A percentile compares a stretch with the other conserved stretches of the same genome.
Conservation (phyloP, 495 filamentous ascomycete genomes). For the Paragyromitra xinjiangensis region DNA sequence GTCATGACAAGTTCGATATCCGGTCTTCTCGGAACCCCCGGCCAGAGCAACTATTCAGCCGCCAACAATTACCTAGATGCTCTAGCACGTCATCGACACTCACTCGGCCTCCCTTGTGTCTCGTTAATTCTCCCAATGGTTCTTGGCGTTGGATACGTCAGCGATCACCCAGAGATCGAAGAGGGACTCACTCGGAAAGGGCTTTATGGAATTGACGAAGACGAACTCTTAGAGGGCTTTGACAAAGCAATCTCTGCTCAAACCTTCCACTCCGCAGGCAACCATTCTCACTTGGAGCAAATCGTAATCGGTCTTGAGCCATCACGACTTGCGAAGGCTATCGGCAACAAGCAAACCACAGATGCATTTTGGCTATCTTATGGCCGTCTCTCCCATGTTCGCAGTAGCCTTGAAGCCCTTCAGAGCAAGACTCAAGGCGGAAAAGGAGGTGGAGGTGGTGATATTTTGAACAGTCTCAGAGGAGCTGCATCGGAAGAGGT, state of each 20-base stretch:
- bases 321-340: constrained; percentile 9
- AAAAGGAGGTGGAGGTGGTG: background rate
- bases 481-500: background rate
- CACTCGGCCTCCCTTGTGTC: constrained; percentile 62
- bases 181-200: constrained; percentile 10
- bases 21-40: constrained; percentile 67
- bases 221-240: constrained; percentile 1
- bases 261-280: background rate
- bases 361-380: constrained; percentile 21
- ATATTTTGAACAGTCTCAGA: constrained; percentile 9
- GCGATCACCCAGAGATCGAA: constrained; percentile 23
- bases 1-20: constrained; percentile 70
- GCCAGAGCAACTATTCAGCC: constrained; percentile 72
- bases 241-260: constrained; percentile 16
- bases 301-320: constrained; percentile 17
- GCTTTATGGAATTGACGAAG: constrained; percentile 9
- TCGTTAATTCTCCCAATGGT: constrained; percentile 68
- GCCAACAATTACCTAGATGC: constrained; percentile 70
- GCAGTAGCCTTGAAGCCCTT: constrained; percentile 11
- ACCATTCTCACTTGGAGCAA: constrained; percentile 2
- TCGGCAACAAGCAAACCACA: constrained; percentile 12
- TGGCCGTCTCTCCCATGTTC: constrained; percentile 7
- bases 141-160: constrained; percentile 63
- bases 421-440: constrained; percentile 3
- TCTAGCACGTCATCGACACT: constrained; percentile 63